Evolutionary conservation across 1,284 basidiomycete species (phyloP).

Genomic region (Trametes sp.): DNA sequence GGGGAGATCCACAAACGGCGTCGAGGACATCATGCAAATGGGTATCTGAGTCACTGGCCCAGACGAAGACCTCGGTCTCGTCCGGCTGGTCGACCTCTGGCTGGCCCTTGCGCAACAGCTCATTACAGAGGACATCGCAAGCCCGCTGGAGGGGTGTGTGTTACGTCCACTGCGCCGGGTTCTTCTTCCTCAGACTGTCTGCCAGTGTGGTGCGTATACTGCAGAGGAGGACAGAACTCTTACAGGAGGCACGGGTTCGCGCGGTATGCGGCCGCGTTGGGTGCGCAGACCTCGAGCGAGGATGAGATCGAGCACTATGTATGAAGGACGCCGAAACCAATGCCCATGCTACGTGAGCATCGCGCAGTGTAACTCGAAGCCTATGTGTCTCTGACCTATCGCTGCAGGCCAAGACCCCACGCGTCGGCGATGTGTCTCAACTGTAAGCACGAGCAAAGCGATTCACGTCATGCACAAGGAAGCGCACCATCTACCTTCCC

Average conservation of each 20-base stretch:
- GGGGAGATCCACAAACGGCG: neutral
- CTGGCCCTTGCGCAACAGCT: conserved; percentile 5
- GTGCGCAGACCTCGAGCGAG: neutral
- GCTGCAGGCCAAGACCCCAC: too few relatives aligned
- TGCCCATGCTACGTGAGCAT: too few relatives aligned
- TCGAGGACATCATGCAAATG: neutral
- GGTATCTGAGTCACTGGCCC: conserved; percentile 1
- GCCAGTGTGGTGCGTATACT: too few relatives aligned
- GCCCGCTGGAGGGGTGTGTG: neutral
- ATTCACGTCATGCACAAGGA: too few relatives aligned
- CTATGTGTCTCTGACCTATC: too few relatives aligned
- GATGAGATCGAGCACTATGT: too few relatives aligned
- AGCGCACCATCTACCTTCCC: too few relatives aligned
- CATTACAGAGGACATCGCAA: conserved; percentile 5
- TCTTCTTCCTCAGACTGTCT: too few relatives aligned
- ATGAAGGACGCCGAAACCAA: too few relatives aligned
- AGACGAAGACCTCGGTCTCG: neutral
- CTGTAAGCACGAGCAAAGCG: too few relatives aligned
- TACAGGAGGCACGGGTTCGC: neutral
- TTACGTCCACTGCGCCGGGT: neutral
- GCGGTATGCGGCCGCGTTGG: neutral
- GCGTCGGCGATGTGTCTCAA: too few relatives aligned
- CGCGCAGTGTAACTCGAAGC: too few relatives aligned
- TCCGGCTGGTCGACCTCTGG: conserved; percentile 16
- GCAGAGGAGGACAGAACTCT: conserved; percentile 4